These are phyloP conservation scores for Aspergillus wentii DNA, from an alignment of 495 filamentous ascomycete genomes.

Conservation along the genomic window DNA sequence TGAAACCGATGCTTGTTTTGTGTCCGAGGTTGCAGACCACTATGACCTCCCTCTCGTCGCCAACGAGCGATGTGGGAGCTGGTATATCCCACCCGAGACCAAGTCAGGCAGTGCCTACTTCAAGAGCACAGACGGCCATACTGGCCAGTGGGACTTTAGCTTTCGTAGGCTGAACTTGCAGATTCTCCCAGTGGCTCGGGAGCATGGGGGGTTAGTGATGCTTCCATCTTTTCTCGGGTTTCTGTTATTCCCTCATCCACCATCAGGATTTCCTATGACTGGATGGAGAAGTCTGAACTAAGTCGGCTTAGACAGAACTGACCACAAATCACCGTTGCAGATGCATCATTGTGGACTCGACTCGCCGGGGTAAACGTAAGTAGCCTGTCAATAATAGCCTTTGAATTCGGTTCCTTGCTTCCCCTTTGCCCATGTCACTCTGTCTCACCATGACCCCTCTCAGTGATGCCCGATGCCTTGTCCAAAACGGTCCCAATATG, in stretches of 20 bases:
- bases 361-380: slow-evolving; percentile 78
- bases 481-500: slow-evolving; percentile 93
- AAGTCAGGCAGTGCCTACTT: slow-evolving; percentile 82
- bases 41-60: slow-evolving; percentile 74
- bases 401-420: slow-evolving; percentile 4
- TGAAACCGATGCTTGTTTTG: slow-evolving; percentile 62
- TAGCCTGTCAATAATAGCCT: slow-evolving; percentile 11
- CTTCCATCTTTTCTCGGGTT: slow-evolving; percentile 4
- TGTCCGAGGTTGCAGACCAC: slow-evolving; percentile 46
- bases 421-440: slow-evolving; percentile 3
- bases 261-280: too few species aligned
- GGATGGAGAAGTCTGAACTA: too few species aligned
- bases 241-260: background rate
- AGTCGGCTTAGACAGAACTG: slow-evolving; percentile 2
- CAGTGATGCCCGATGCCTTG: slow-evolving; percentile 86
- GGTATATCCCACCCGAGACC: slow-evolving; percentile 72
- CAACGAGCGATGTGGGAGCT: slow-evolving; percentile 91
- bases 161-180: slow-evolving; percentile 78
- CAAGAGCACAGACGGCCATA: slow-evolving; percentile 96
- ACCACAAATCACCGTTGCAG: slow-evolving; percentile 34
- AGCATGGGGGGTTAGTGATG: slow-evolving; percentile 56
- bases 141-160: slow-evolving; percentile 84
- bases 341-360: slow-evolving; percentile 94
- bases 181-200: slow-evolving; percentile 57
- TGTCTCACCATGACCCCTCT: slow-evolving; percentile 16